Conservation (phyloP, 805 yeast species). For the Starmera dryadoides region DNA sequence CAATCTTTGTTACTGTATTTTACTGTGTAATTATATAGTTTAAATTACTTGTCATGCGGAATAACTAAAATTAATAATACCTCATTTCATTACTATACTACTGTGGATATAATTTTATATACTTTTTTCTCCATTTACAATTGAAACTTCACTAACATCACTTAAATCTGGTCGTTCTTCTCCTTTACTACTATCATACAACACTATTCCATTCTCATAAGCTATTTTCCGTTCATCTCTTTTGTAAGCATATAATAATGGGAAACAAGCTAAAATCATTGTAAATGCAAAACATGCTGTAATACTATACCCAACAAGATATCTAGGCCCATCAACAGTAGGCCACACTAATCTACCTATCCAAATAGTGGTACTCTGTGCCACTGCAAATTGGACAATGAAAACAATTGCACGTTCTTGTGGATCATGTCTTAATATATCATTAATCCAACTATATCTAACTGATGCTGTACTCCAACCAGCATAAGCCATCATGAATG, state of each 20-base stretch:
- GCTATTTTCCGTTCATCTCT: slow-evolving; percentile 30
- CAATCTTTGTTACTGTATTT: no score
- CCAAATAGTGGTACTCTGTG: slow-evolving; percentile 50
- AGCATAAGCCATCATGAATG: slow-evolving; percentile 45
- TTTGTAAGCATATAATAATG: slow-evolving; percentile 27
- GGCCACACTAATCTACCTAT: slow-evolving; percentile 23
- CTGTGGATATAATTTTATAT: no score
- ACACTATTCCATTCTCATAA: slow-evolving; percentile 26
- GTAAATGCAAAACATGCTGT: slow-evolving; percentile 22
- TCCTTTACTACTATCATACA: not conserved
- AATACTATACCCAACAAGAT: slow-evolving; percentile 36
- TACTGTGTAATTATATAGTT: no score
- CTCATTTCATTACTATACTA: no score
- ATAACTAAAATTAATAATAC: no score
- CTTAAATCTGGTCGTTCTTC: not conserved
- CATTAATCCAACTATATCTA: slow-evolving; percentile 50
- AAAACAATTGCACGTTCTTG: slow-evolving; percentile 44
- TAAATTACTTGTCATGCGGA: no score
- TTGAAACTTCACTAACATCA: not conserved
- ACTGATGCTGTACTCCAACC: slow-evolving; percentile 62
- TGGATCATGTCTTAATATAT: slow-evolving; percentile 46
- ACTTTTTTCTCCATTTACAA: no score
- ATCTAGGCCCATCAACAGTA: slow-evolving; percentile 51
- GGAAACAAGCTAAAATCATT: slow-evolving; percentile 5
- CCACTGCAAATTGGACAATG: slow-evolving; percentile 40